A percentile compares a stretch with the other conserved stretches of the same genome.
These are phyloP conservation scores for Xylaria sp. DNA, from an alignment of 2,329 filamentous ascomycete genomes.

Conservation along the genomic window DNA sequence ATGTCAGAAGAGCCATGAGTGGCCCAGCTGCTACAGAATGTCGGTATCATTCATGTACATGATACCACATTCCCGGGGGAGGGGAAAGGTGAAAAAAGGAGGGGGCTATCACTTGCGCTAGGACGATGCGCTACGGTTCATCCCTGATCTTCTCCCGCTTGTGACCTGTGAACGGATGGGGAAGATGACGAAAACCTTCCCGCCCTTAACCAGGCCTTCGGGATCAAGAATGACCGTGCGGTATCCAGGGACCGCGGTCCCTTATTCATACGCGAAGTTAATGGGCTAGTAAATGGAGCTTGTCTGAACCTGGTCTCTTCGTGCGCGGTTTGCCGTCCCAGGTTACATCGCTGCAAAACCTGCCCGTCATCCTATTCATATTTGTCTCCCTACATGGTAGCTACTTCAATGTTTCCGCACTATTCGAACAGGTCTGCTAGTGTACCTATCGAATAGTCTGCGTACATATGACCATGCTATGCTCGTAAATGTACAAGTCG, in stretches of 20 bases:
- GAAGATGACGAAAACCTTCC: slow-evolving; percentile 14
- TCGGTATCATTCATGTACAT: not conserved
- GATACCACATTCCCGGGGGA: not conserved
- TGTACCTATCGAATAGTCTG: no score
- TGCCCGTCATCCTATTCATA: not conserved
- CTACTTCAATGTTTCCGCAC: not conserved
- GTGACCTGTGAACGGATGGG: slow-evolving; percentile 26
- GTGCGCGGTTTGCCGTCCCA: not conserved
- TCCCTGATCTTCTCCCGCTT: slow-evolving; percentile 11
- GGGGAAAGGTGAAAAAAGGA: no score
- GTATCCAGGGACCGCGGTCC: not conserved
- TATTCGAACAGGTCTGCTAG: not conserved
- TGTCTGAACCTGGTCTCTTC: slow-evolving; percentile 3
- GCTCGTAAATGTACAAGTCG: not conserved
- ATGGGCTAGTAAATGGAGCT: not conserved
- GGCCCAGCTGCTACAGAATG: not conserved
- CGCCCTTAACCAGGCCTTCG: slow-evolving; percentile 22
- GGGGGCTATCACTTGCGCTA: not conserved
- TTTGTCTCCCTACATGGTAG: not conserved
- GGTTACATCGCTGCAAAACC: slow-evolving; percentile 13
- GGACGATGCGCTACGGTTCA: not conserved
- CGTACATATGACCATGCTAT: not conserved
- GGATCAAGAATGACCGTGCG: slow-evolving; percentile 24
- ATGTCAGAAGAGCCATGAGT: not conserved
- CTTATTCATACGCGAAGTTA: not conserved